phyloP scores from a whole-genome alignment of 2,329 filamentous ascomycete genomes.

The Pseudocercospora vitis region DNA sequence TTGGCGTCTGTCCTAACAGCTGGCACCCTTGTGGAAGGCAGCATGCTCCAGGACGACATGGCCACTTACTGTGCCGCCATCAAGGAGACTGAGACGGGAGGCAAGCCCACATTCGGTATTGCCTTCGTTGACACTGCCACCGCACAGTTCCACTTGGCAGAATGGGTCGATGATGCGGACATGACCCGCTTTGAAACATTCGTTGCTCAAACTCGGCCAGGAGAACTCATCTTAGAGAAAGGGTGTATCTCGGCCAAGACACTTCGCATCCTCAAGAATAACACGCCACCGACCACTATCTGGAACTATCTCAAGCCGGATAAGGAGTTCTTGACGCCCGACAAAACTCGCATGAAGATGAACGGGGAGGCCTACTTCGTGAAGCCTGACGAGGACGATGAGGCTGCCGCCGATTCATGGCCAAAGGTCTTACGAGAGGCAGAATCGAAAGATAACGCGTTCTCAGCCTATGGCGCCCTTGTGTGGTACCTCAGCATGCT shows the following conservation, averaged over 20 bases:
- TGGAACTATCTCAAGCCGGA: slow-evolving; percentile 90
- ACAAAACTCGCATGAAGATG: slow-evolving; percentile 78
- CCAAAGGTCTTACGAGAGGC: slow-evolving; percentile 70
- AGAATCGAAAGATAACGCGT: slow-evolving; percentile 74
- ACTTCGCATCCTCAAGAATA: slow-evolving; percentile 91
- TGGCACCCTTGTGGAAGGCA: slow-evolving; percentile 89
- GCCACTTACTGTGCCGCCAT: slow-evolving; percentile 94
- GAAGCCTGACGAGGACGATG: slow-evolving; percentile 54
- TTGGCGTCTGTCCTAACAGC: slow-evolving; percentile 86
- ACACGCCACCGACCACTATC: slow-evolving; percentile 85
- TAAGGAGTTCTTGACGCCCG: slow-evolving; percentile 88
- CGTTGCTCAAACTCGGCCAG: slow-evolving; percentile 84
- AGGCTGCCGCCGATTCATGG: slow-evolving; percentile 70
- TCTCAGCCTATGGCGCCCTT: slow-evolving; percentile 88
- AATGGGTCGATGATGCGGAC: slow-evolving; percentile 88
- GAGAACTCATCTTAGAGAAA: slow-evolving; percentile 87
- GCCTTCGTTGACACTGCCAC: slow-evolving; percentile 95
- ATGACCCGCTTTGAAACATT: slow-evolving; percentile 97
- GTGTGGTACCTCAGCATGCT: slow-evolving; percentile 79
- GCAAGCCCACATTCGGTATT: slow-evolving; percentile 80
- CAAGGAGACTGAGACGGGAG: slow-evolving; percentile 69
- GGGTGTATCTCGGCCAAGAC: slow-evolving; percentile 78
- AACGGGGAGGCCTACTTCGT: slow-evolving; percentile 76
- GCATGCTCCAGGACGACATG: slow-evolving; percentile 98
- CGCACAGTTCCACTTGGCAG: slow-evolving; percentile 88